Conservation (phyloP, 768 basidiomycete species). For the Termitomyces sp. region DNA sequence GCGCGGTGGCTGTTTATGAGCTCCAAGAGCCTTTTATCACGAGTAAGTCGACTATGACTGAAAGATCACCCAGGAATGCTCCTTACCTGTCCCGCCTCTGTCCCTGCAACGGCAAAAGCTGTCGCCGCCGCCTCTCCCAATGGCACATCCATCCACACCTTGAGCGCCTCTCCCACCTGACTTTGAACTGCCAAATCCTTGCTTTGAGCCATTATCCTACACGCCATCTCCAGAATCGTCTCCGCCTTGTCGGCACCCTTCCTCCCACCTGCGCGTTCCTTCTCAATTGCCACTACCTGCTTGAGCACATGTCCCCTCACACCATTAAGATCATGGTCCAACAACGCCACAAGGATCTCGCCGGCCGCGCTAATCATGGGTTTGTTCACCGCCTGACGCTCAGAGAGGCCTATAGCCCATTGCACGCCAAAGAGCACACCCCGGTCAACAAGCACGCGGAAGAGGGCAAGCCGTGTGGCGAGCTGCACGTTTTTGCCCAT, state of each 20-base stretch:
- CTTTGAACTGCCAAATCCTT: conserved; percentile 84
- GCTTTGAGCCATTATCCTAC: conserved; percentile 72
- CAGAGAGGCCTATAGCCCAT: conserved; percentile 78
- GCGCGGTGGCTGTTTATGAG: conserved; percentile 34
- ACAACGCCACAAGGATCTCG: conserved; percentile 76
- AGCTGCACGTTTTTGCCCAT: conserved; percentile 98
- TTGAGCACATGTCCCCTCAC: conserved; percentile 82
- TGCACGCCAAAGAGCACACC: conserved; percentile 90
- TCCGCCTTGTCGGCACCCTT: conserved; percentile 59
- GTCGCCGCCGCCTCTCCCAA: conserved; percentile 26
- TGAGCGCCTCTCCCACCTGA: conserved; percentile 85
- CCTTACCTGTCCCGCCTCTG: conserved; percentile 29
- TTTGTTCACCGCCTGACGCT: conserved; percentile 43
- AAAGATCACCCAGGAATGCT: background rate
- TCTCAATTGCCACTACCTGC: conserved; percentile 69
- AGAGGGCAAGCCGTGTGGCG: conserved; percentile 77
- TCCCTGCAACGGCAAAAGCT: conserved; percentile 25
- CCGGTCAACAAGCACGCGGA: conserved; percentile 81
- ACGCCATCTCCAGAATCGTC: conserved; percentile 73
- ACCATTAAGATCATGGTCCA: conserved; percentile 89
- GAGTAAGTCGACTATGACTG: background rate
- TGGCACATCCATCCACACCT: conserved; percentile 77
- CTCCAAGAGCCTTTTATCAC: conserved; percentile 36
- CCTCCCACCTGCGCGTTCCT: conserved; percentile 52
- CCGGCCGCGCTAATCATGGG: conserved; percentile 77